Percentiles rank a stretch among this genome's conserved stretches.
Evolutionary conservation across 805 yeast genomes (phyloP).

Genomic region (Ogataea minuta): DNA sequence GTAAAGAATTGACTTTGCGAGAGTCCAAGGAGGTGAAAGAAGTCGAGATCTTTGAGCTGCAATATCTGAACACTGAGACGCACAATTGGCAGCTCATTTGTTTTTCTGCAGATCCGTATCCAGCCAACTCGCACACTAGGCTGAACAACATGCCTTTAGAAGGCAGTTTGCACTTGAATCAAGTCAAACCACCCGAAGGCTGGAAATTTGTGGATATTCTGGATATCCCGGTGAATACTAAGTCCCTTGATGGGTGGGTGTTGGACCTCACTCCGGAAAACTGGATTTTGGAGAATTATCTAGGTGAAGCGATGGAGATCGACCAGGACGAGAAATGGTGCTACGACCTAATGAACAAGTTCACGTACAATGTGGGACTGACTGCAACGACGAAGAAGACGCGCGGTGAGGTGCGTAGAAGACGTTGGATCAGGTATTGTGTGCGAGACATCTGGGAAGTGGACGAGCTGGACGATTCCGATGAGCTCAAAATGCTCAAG

Average conservation of each 20-base stretch:
- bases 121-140: conserved; percentile 45
- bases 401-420: conserved; percentile 52
- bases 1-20: conserved; percentile 38
- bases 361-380: conserved; percentile 26
- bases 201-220: conserved; percentile 47
- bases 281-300: conserved; percentile 59
- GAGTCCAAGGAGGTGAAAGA: conserved; percentile 43
- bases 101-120: conserved; percentile 52
- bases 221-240: conserved; percentile 14
- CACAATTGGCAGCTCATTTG: conserved; percentile 67
- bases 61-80: conserved; percentile 44
- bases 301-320: conserved; percentile 52
- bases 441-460: conserved; percentile 27
- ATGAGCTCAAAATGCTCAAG: neutral
- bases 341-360: conserved; percentile 49
- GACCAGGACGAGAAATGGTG: conserved; percentile 86
- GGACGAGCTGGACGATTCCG: conserved; percentile 5
- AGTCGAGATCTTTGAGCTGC: conserved; percentile 70
- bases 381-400: conserved; percentile 21
- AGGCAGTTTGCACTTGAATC: conserved; percentile 33
- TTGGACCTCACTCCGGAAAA: conserved; percentile 59
- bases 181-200: conserved; percentile 54
- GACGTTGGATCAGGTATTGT: conserved; percentile 63
- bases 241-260: conserved; percentile 49
- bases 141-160: conserved; percentile 28